Percentiles rank a stretch among this genome's conserved stretches.
These are phyloP conservation scores for Diaporthe sp. DNA, from an alignment of 2,329 filamentous ascomycete genomes.

Conservation along the genomic window DNA sequence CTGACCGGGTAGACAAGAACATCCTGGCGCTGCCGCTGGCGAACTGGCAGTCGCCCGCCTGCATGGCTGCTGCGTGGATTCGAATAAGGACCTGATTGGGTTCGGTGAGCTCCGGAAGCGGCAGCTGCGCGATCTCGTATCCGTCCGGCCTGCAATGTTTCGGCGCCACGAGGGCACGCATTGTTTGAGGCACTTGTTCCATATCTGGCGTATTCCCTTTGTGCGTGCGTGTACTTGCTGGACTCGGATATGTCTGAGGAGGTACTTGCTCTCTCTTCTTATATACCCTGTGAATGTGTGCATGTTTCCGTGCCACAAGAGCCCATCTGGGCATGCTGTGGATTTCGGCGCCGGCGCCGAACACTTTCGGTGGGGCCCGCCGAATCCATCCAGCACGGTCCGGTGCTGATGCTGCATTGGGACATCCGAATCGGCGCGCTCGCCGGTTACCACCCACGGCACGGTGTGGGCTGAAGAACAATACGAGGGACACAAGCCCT, in stretches of 20 bases:
- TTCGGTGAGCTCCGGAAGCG: conserved; percentile 58
- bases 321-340: background rate
- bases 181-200: conserved; percentile 28
- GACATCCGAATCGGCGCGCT: background rate
- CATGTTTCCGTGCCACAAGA: background rate
- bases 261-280: background rate
- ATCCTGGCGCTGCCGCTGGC: conserved; percentile 47
- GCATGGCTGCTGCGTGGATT: conserved; percentile 54
- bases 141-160: conserved; percentile 55
- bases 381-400: conserved; percentile 1
- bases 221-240: too few relatives aligned
- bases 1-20: conserved; percentile 49
- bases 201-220: background rate
- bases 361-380: conserved; percentile 28
- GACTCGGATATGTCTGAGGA: too few relatives aligned
- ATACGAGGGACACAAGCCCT: background rate
- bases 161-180: conserved; percentile 58
- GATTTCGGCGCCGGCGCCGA: conserved; percentile 34
- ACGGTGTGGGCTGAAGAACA: background rate
- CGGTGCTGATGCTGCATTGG: background rate
- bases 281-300: background rate
- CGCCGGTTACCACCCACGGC: background rate
- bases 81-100: conserved; percentile 60
- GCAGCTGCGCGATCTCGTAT: conserved; percentile 58
- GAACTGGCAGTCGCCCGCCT: conserved; percentile 54